phyloP scores from a whole-genome alignment of 2,329 filamentous ascomycete genomes.

The Diaporthe sp. region DNA sequence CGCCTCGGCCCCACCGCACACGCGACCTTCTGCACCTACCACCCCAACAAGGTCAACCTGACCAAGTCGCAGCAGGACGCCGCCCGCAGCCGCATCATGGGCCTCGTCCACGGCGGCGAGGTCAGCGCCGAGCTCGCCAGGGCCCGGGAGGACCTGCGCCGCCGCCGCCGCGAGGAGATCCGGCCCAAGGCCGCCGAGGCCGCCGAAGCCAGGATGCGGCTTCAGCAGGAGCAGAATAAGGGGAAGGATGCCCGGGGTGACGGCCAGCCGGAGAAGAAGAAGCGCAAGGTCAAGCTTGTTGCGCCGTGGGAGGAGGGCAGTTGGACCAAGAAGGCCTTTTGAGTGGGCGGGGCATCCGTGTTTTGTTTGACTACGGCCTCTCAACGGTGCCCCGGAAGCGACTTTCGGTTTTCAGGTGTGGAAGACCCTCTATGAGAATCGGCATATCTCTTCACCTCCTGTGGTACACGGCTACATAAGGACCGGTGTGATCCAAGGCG shows the following conservation, averaged over 20 bases:
- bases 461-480: background rate
- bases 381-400: background rate
- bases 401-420: background rate
- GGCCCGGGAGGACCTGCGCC: conserved; percentile 36
- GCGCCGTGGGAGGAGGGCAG: conserved; percentile 38
- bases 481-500: background rate
- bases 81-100: conserved; percentile 35
- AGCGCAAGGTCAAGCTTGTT: conserved; percentile 34
- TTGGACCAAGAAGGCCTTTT: conserved; percentile 3
- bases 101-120: conserved; percentile 37
- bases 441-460: background rate
- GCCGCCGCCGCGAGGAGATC: conserved; percentile 35
- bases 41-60: conserved; percentile 38
- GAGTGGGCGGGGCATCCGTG: background rate
- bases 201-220: conserved; percentile 29
- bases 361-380: background rate
- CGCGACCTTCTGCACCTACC: conserved; percentile 38
- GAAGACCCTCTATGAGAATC: too few species aligned
- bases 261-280: conserved; percentile 11
- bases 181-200: conserved; percentile 34
- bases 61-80: conserved; percentile 32
- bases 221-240: conserved; percentile 7
- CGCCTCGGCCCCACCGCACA: conserved; percentile 31
- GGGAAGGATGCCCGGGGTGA: background rate
- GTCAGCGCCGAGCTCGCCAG: conserved; percentile 36